Percentiles rank a stretch among this genome's conserved stretches.
These are phyloP conservation scores for Oryza meridionalis DNA, from an alignment of 176 grass and related monocot species.

Conservation along the genomic window DNA sequence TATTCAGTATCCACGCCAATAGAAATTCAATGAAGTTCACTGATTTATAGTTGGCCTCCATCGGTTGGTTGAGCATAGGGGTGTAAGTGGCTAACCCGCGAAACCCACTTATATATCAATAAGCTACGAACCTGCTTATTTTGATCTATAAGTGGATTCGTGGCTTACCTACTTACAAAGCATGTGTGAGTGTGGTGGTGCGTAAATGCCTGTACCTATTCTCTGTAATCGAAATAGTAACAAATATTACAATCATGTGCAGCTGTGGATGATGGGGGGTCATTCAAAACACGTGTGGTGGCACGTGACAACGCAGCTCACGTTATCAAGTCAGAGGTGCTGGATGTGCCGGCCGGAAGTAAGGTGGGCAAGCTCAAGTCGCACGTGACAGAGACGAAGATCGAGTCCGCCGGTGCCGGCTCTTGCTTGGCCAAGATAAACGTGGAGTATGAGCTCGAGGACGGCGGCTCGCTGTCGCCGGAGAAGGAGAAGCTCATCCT, in stretches of 20 bases:
- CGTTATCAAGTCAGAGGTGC: background rate
- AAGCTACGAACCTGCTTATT: too few species aligned
- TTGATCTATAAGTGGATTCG: too few species aligned
- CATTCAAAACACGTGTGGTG: background rate
- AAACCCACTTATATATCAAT: too few species aligned
- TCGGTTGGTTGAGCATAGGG: too few species aligned
- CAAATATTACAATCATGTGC: background rate
- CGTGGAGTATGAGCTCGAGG: background rate
- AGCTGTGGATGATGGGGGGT: background rate
- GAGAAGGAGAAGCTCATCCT: background rate
- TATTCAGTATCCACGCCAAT: background rate
- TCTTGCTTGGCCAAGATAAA: background rate
- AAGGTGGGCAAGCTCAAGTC: background rate
- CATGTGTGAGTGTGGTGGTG: too few species aligned
- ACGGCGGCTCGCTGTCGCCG: background rate
- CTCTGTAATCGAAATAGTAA: too few species aligned
- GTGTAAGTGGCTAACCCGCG: too few species aligned
- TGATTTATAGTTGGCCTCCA: too few species aligned
- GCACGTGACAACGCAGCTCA: background rate
- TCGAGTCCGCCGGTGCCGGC: background rate
- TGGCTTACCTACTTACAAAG: too few species aligned
- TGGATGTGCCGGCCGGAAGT: background rate
- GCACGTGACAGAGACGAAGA: background rate
- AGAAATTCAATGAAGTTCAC: background rate
- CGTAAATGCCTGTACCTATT: too few species aligned